Base-by-base conservation (phyloP, 148 eudicot genomes). In the Drosera capensis region DNA sequence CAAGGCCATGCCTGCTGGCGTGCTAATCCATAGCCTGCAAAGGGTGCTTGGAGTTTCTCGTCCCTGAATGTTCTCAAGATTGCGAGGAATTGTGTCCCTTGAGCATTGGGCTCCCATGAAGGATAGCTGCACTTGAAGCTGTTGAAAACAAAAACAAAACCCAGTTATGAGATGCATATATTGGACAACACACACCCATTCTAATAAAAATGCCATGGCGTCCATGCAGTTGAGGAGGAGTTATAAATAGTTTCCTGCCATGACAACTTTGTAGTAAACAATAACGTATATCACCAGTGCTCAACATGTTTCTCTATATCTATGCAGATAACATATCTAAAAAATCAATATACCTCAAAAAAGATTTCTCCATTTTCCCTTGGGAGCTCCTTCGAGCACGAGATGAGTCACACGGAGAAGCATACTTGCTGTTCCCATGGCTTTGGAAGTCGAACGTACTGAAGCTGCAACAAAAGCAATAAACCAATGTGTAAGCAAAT, bases 301-400 rank as follows among this genome's bases (percentile, higher is more conserved):
- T n/a, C n/a, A n/a, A n/a, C n/a, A n/a, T n/a, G n/a, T n/a, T n/a
- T n/a, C n/a, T n/a, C n/a, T n/a, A n/a, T n/a, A n/a, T n/a, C n/a
- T 17, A 3, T 38, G 12, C 18, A 23, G 9, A 23, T 7, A 23
- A 29, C 0, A 18, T 7, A 29, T 1, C 21, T 8, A 47, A 28
- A 11, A 20, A 7, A 3, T 29, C 23, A 42, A 29, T 43, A 17
- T 71, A 70, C 97, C 97, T 84, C 65, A 80, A 58, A 72, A 90
- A 78, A 18, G 97, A 90, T 57, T 90, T 90, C 67, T 90, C 97
- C 97, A 90, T 67, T 71, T 90, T 90, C 20, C 97, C 97, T 53
- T 90, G 97, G 40, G 93, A 84, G 56, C 97, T 90, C 68, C 95
- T 73, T 49, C 60, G 72, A 16, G 38, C 20, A 14, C 76, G 76